A percentile compares a stretch with the other conserved stretches of the same genome.
Conservation (phyloP, 805 yeast species). For the Saturnispora dispora region DNA sequence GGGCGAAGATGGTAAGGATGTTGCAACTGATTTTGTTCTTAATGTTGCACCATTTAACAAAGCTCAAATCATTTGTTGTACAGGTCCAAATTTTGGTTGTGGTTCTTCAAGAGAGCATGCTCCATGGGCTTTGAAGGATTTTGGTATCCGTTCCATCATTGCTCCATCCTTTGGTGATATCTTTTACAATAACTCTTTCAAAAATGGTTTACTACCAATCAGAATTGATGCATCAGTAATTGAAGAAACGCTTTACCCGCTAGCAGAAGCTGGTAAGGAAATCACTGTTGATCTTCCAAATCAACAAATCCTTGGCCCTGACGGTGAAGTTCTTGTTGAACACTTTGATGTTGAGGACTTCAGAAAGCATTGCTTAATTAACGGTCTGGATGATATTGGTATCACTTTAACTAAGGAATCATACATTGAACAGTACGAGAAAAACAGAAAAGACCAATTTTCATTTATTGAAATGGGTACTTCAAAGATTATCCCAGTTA, state of each 20-base stretch:
- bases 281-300: conserved; percentile 79
- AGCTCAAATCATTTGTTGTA: conserved; percentile 77
- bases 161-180: conserved; percentile 99
- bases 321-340: conserved; percentile 68
- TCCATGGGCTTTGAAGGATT: conserved; percentile 98
- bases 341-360: conserved; percentile 82
- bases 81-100: conserved; percentile 98
- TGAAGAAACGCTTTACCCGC: conserved; percentile 60
- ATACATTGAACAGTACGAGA: conserved; percentile 66
- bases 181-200: conserved; percentile 93
- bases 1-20: conserved; percentile 59
- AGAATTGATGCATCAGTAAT: conserved; percentile 79
- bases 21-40: conserved; percentile 82
- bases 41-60: conserved; percentile 75
- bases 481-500: conserved; percentile 46
- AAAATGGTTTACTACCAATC: conserved; percentile 90
- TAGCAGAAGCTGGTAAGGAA: conserved; percentile 64
- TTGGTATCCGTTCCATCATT: conserved; percentile 90
- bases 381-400: conserved; percentile 96
- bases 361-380: conserved; percentile 89
- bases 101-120: conserved; percentile 99
- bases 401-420: conserved; percentile 86
- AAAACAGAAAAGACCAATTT: conserved; percentile 63
- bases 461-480: conserved; percentile 93
- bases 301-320: conserved; percentile 63